Base-by-base conservation (phyloP, 176 grass and related monocot species). In the Carex myosuroides region DNA sequence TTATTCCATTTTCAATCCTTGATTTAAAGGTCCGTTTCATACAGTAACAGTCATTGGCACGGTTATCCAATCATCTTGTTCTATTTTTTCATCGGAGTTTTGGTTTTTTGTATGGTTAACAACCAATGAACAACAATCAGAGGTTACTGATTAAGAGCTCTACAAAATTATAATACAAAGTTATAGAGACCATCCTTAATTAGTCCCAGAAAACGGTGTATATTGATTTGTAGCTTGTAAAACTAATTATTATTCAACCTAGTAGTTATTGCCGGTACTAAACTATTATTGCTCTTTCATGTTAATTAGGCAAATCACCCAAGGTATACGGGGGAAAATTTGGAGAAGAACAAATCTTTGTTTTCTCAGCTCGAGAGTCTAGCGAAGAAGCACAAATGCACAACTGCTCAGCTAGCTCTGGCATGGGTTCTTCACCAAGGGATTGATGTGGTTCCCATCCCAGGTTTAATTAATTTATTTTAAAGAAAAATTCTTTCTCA, bases 391-490 rank as follows among this genome's bases (percentile, higher is more conserved):
- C 90, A 97, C 60, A 84, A 94, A 37, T 91, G 94, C 20, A 92
- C 83, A 64, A 75, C 90, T 18, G 75, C 85, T 81, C 92, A 92
- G 65, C 80, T 97, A 75, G 94, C 94, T 88, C 63, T 92, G 29
- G 87, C 94, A 59, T 97, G 92, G 94, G 86, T 97, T 84, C 67
- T 94, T 16, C 88, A 92, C 78, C 94, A 94, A 91, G 92, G 90
- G 83, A 91, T 26, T 60, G 88, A 94, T 88, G 90, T 97, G 24
- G 92, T 87, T 80, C 94, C 90, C 3, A 91, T 97, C 69, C 94
- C 94, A 89, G 94, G 94, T 97, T 35, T 53, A 8, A 37, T 50
- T 4, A 3, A 61, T 21, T 20, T 10, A 61, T 69, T 41, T 69
- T 69, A 46, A 46, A 46, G 44, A 46, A 46, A 39, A 14, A 9